Evolutionary conservation across 1,284 basidiomycete species (phyloP), one percentile per base, ranked within the genome.

Genomic region (Cerrena zonata): DNA sequence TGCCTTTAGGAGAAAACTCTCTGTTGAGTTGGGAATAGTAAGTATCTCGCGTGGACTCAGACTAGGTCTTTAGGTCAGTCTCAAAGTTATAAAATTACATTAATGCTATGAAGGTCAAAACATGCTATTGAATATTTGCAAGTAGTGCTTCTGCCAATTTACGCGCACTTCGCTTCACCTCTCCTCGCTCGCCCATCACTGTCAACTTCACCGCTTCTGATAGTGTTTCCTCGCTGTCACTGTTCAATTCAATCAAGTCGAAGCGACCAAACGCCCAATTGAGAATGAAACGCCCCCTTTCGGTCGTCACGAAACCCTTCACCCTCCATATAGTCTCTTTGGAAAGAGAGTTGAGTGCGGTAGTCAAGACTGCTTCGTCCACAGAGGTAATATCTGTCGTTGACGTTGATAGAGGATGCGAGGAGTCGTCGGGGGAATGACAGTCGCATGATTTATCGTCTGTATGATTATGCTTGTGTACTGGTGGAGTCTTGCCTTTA

Each of bases 231-330:
- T 66, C 67, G n/a, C 72, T 67, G 15, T 65, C 57, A 5, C 55
- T 58, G 7, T 62, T 60, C 21, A 73, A 62, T 4, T 63, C 63
- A 3, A 76, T 84, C 43, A 94, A 70, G 30, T 92, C 89, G 63
- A 80, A 83, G 45, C 91, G 77, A 18, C 89, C 89, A 68, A 94
- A 95, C 4, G 92, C 91, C 88, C 89, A 95, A 65, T 95, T 95
- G 54, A 94, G 64, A 54, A 94, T 89, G 58, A 77, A 65, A 40
- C 73, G 66, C 21, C 73, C 74, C 18, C 64, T 65, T 11, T 62
- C 61, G n/a, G 89, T 64, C 30, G 75, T 75, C 23, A 92, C 75
- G 59, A 91, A 90, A 12, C 92, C 91, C 63, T 94, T 94, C 37
- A 90, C 80, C 41, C 89, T 72, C 80, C 86, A 91, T 5, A 89